A percentile compares a stretch with the other conserved stretches of the same genome.
These are phyloP conservation scores for Entomophthora muscae DNA, from an alignment of 371 early-diverging fungal species.

Conservation along the genomic window DNA sequence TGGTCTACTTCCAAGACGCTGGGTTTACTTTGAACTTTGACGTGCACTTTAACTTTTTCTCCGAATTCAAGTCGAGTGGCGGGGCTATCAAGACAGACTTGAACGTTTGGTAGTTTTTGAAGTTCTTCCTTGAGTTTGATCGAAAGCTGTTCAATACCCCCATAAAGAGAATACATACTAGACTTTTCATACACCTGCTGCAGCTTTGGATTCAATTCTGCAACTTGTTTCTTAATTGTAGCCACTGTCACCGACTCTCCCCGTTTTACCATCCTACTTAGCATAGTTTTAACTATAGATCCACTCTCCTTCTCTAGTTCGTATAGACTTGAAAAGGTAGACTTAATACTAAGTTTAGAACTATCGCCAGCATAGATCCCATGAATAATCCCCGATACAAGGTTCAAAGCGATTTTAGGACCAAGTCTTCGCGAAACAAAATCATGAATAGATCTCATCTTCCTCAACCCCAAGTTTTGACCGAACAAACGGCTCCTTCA, in stretches of 20 bases:
- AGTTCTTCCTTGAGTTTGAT: conserved; percentile 30
- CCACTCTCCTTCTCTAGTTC: conserved; percentile 46
- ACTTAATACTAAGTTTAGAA: conserved; percentile 46
- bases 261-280: conserved; percentile 16
- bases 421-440: conserved; percentile 67
- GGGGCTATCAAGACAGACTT: not conserved
- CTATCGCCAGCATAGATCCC: conserved; percentile 89
- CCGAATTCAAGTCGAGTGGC: not conserved
- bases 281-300: conserved; percentile 23
- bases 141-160: conserved; percentile 58
- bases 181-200: conserved; percentile 31
- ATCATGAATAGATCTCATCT: conserved; percentile 53
- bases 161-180: conserved; percentile 62
- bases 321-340: conserved; percentile 46
- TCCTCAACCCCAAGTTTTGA: conserved; percentile 8
- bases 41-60: not conserved
- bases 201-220: conserved; percentile 30
- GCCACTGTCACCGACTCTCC: conserved; percentile 11
- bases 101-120: not conserved
- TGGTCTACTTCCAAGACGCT: not conserved
- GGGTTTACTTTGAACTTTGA: not conserved
- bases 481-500: conserved; percentile 24
- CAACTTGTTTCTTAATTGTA: conserved; percentile 15
- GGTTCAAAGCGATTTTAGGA: conserved; percentile 32
- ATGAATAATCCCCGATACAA: conserved; percentile 75